Base-by-base conservation (phyloP, 1,284 basidiomycete species). In the Pseudozyma sp. region DNA sequence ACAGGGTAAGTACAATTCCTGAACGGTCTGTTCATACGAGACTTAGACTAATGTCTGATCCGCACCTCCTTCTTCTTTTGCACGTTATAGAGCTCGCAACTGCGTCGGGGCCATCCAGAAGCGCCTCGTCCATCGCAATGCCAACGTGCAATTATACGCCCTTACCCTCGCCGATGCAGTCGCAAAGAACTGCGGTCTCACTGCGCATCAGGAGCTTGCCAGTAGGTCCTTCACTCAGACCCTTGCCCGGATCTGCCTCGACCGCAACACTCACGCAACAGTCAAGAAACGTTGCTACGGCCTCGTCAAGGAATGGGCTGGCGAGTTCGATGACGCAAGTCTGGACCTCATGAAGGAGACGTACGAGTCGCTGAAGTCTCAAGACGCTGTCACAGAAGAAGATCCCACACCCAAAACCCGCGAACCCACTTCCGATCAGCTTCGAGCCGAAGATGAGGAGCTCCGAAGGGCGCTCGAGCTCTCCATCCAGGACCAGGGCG, bases 91-190 rank as follows among this genome's bases (percentile, higher is more conserved):
- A 18, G 93, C 96, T 9, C 91, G 92, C 58, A 91, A 92, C 80
- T 94, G 94, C 67, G 89, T 97, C 67, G 91, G 90, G 7, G 90
- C 95, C 0, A 86, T 97, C 52, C 89, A 95, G 82, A 97, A 96
- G 86, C 92, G 96, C 6, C 88, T 99, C 1, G 89, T 92, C 14
- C 95, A 99, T 86, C 91, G 96, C 40, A 97, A 93, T 85, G 92
- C 96, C 14, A 99, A 97, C 81, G 97, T 99, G 0, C 97, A 99
- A 86, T 89, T 98, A 1, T 97, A 96, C 82, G 90, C 95, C 10
- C 90, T 99, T n/a, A 89, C 80, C 5, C 78, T 85, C 38, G 64
- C 76, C 38, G 83, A 85, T 38, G 74, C 79, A 2, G 75, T 85
- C 10, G 91, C 92, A 48, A 97, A 97, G 89, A 99, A 99, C 93